Percentiles rank a stretch among this genome's conserved stretches.
These are phyloP conservation scores for Centaurea solstitialis DNA, from an alignment of 129 eudicot species.

Conservation along the genomic window DNA sequence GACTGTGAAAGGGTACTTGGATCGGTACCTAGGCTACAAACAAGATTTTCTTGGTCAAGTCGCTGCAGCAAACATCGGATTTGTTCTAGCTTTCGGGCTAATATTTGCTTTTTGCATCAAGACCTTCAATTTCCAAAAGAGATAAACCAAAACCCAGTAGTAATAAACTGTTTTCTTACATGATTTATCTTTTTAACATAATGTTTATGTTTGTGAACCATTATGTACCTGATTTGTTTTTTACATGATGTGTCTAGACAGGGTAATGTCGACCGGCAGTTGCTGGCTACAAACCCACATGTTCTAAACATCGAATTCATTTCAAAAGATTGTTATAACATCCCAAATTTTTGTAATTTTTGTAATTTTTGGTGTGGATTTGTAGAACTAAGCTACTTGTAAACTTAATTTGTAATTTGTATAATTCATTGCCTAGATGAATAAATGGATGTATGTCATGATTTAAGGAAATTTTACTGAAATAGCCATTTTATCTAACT, in stretches of 20 bases:
- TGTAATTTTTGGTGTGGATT: background rate
- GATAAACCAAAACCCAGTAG: slow-evolving; percentile 9
- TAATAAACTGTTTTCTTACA: background rate
- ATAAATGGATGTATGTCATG: no score
- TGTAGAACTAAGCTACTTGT: background rate
- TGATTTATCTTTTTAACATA: background rate
- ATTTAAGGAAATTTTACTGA: no score
- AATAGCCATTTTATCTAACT: no score
- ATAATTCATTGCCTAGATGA: no score
- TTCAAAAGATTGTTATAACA: background rate
- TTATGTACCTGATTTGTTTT: background rate
- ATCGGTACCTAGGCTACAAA: slow-evolving; percentile 28
- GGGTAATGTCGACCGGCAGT: background rate
- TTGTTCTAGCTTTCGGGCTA: slow-evolving; percentile 1
- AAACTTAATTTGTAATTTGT: no score
- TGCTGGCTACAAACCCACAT: background rate
- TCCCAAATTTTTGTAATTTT: background rate
- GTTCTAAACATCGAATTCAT: background rate
- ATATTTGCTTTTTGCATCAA: slow-evolving; percentile 29
- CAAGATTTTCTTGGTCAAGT: slow-evolving; percentile 31
- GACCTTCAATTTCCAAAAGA: slow-evolving; percentile 36
- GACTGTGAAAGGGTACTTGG: slow-evolving; percentile 18
- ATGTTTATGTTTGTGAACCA: background rate
- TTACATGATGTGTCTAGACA: background rate
- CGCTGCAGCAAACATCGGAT: slow-evolving; percentile 16